Evolutionary conservation across 139 green algal genomes (phyloP).

Genomic region (Micractinium conductrix): DNA sequence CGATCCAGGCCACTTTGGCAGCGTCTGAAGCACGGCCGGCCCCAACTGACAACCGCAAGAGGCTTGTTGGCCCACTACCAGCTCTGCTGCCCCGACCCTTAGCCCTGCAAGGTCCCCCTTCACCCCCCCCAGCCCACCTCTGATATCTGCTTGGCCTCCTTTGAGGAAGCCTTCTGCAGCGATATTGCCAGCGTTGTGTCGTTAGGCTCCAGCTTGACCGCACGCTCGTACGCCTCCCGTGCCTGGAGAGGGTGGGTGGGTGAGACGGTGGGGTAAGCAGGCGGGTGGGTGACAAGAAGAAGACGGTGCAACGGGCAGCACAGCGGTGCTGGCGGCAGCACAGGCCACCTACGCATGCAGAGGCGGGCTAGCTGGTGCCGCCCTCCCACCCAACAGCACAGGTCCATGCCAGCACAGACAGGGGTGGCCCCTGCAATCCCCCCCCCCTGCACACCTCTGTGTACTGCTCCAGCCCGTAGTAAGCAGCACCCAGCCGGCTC

Average conservation of each 20-base stretch:
- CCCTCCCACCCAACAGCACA: background rate
- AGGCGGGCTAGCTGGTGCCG: too few relatives aligned
- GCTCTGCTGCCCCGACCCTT: too few relatives aligned
- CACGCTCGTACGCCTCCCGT: constrained; percentile 69
- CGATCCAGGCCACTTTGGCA: background rate
- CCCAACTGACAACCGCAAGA: too few relatives aligned
- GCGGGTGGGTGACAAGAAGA: background rate
- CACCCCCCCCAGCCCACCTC: too few relatives aligned
- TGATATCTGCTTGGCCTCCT: constrained; percentile 40
- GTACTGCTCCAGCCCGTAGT: constrained; percentile 63
- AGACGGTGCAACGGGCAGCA: too few relatives aligned
- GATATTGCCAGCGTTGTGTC: constrained; percentile 59
- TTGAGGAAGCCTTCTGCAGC: constrained; percentile 49
- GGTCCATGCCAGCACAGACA: background rate
- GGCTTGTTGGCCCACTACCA: too few relatives aligned
- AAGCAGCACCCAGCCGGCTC: constrained; percentile 51
- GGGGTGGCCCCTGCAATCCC: background rate
- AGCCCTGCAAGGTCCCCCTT: too few relatives aligned
- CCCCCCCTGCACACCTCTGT: constrained; percentile 39
- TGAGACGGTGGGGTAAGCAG: background rate
- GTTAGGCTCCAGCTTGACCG: constrained; percentile 74
- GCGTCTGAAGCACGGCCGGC: too few relatives aligned
- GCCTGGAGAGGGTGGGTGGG: constrained; percentile 45
- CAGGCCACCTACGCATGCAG: too few relatives aligned
- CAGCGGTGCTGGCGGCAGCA: too few relatives aligned